Evolutionary conservation across 257 asterid genomes (phyloP).

Genomic region (Petunia axillaris): DNA sequence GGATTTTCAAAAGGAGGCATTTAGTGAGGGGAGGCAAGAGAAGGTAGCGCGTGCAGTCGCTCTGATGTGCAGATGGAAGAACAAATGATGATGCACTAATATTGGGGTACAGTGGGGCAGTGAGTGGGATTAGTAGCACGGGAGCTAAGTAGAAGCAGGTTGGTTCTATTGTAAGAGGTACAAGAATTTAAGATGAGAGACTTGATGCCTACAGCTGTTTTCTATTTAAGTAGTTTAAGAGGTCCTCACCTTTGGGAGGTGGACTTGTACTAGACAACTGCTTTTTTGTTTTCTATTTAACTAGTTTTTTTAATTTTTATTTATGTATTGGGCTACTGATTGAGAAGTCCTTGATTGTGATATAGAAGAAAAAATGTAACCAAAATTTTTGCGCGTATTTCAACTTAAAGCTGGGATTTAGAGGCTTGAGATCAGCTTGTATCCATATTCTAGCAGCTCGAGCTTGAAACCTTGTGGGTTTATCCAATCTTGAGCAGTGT

Average conservation of each 20-base stretch:
- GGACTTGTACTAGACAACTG: background rate
- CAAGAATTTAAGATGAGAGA: constrained; percentile 6
- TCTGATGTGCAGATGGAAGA: constrained; percentile 4
- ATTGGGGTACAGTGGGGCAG: background rate
- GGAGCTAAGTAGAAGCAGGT: constrained; percentile 14
- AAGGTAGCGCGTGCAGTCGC: background rate
- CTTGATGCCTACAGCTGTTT: background rate
- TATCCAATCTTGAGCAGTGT: background rate
- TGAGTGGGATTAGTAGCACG: background rate
- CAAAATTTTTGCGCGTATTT: background rate
- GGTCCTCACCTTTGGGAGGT: background rate
- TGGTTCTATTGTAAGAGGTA: constrained; percentile 7
- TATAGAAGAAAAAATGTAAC: constrained; percentile 4
- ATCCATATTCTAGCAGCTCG: constrained; percentile 8
- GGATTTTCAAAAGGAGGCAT: constrained; percentile 1
- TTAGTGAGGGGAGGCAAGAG: background rate
- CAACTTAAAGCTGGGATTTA: constrained; percentile 5
- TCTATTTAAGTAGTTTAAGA: background rate
- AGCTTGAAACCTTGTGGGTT: constrained; percentile 21
- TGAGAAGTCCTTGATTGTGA: background rate
- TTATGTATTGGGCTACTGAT: constrained; percentile 10
- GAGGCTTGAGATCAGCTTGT: constrained; percentile 14
- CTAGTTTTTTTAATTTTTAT: background rate
- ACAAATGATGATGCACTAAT: background rate
- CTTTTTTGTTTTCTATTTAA: background rate